phyloP scores from a whole-genome alignment of 2,329 filamentous ascomycete species.

The Colletotrichum godetiae region DNA sequence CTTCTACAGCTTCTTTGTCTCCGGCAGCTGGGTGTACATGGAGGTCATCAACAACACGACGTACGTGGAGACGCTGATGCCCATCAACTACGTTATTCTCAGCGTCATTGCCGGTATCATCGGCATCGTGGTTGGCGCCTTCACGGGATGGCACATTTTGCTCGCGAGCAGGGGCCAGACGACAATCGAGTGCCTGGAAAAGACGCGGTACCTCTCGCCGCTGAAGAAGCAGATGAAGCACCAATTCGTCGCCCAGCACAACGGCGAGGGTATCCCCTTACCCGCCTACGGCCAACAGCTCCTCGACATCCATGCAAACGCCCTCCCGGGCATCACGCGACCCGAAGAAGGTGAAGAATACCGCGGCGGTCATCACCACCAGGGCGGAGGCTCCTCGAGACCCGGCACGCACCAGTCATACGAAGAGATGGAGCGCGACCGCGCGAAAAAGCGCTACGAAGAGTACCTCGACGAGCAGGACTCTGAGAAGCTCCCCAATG shows the following conservation, averaged over 20 bases:
- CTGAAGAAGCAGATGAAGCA: constrained; percentile 77
- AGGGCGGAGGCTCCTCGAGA: constrained; percentile 42
- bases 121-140: constrained; percentile 86
- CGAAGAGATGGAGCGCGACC: constrained; percentile 65
- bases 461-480: constrained; percentile 92
- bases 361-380: constrained; percentile 38
- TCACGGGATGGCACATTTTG: constrained; percentile 91
- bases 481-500: constrained; percentile 87
- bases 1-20: constrained; percentile 82
- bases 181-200: constrained; percentile 96
- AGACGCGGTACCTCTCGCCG: constrained; percentile 91
- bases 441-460: constrained; percentile 66
- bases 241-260: constrained; percentile 67
- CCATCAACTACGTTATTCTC: constrained; percentile 91
- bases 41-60: constrained; percentile 79
- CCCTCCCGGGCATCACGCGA: constrained; percentile 81
- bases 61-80: constrained; percentile 81
- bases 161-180: constrained; percentile 85
- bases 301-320: constrained; percentile 84
- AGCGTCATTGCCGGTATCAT: constrained; percentile 91
- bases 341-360: constrained; percentile 82
- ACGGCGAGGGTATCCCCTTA: constrained; percentile 59
- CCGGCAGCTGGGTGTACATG: constrained; percentile 84
- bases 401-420: constrained; percentile 61
- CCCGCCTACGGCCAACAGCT: constrained; percentile 78